A percentile compares a stretch with the other conserved stretches of the same genome.
Evolutionary conservation across 345 rosid genomes (phyloP).

Genomic region (Turritis glabra): DNA sequence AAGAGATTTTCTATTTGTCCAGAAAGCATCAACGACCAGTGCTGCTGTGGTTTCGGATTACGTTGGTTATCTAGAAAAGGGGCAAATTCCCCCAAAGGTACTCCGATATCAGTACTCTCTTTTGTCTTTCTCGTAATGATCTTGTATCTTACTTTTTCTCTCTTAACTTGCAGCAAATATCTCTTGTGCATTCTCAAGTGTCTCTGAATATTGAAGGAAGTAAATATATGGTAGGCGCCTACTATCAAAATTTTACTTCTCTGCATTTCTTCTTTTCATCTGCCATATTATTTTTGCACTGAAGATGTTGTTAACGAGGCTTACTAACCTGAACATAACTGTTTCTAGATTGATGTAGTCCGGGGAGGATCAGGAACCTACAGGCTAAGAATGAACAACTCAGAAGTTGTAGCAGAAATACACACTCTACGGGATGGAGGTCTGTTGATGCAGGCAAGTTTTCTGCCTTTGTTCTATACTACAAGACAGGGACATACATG

Average conservation of each 20-base stretch:
- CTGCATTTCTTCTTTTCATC: neutral
- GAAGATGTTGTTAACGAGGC: neutral
- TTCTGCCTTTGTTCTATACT: slow-evolving; percentile 16
- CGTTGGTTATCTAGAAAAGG: slow-evolving; percentile 94
- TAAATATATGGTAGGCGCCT: slow-evolving; percentile 74
- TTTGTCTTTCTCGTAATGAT: slow-evolving; percentile 11
- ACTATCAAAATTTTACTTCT: slow-evolving; percentile 14
- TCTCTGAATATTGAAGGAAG: slow-evolving; percentile 99
- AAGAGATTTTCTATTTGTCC: slow-evolving; percentile 34
- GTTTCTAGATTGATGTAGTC: slow-evolving; percentile 78
- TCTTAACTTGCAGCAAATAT: slow-evolving; percentile 75
- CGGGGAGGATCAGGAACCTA: slow-evolving; percentile 97
- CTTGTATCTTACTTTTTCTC: slow-evolving; percentile 30
- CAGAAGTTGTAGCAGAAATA: slow-evolving; percentile 94
- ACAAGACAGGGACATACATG: neutral
- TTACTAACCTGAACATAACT: slow-evolving; percentile 14
- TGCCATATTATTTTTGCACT: slow-evolving; percentile 16
- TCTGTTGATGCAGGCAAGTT: slow-evolving; percentile 93
- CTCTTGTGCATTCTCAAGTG: slow-evolving; percentile 94
- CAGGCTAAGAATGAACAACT: slow-evolving; percentile 78
- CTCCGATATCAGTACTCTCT: neutral
- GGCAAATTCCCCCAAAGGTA: slow-evolving; percentile 99
- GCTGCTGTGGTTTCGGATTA: slow-evolving; percentile 96
- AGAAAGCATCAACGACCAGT: slow-evolving; percentile 96
- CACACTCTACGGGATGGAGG: slow-evolving; percentile 99